These are phyloP conservation scores for Raffaelea deltoideospora DNA, from an alignment of 2,329 filamentous ascomycete species.

Conservation along the genomic window DNA sequence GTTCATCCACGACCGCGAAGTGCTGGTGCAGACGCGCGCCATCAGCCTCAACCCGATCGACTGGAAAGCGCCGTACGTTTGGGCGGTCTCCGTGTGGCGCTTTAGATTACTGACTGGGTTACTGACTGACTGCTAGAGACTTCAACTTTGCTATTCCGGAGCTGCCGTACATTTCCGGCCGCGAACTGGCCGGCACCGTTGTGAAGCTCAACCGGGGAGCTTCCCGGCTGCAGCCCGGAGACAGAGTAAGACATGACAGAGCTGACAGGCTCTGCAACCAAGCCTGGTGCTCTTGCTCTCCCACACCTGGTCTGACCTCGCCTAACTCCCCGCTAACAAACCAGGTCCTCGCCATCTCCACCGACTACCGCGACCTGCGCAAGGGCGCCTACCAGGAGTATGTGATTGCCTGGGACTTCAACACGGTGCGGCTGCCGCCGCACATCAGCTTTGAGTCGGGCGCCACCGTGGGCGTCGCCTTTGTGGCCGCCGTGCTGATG, in stretches of 20 bases:
- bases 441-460: slow-evolving; percentile 36
- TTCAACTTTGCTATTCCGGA: slow-evolving; percentile 55
- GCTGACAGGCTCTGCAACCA: too few species aligned
- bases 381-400: slow-evolving; percentile 62
- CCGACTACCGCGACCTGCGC: slow-evolving; percentile 57
- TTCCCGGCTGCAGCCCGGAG: slow-evolving; percentile 37
- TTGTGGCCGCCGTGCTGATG: slow-evolving; percentile 51
- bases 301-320: too few species aligned
- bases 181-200: slow-evolving; percentile 53
- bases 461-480: slow-evolving; percentile 54
- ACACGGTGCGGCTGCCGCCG: slow-evolving; percentile 45
- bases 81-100: too few species aligned
- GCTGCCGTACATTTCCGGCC: slow-evolving; percentile 53
- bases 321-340: too few species aligned
- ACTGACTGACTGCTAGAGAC: slow-evolving; percentile 29
- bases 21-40: slow-evolving; percentile 47
- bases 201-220: slow-evolving; percentile 26
- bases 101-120: not conserved
- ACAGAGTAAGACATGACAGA: slow-evolving; percentile 28
- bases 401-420: slow-evolving; percentile 48
- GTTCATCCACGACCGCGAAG: slow-evolving; percentile 22
- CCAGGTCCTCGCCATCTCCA: slow-evolving; percentile 50
- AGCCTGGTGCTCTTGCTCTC: not conserved
- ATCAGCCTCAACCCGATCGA: slow-evolving; percentile 66
- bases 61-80: slow-evolving; percentile 57